Evolutionary conservation across 352 stramenopile genomes (phyloP), one percentile per base, ranked within the genome.

Genomic region (Globisporangium paddicum): DNA sequence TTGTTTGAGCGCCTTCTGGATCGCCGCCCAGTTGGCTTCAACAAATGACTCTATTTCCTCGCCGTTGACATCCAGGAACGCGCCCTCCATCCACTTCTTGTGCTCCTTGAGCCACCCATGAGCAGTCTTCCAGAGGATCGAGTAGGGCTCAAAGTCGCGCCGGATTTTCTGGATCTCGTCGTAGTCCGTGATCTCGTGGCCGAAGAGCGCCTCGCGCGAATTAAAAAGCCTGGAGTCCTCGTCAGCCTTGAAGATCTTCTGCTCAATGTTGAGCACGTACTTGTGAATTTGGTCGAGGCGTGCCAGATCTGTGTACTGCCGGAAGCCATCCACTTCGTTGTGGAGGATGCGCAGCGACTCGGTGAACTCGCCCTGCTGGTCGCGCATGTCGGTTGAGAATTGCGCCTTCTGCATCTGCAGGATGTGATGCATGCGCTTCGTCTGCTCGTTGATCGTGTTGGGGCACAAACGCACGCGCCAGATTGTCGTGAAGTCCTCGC

Each of bases 141-240:
- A 94, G 63, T 97, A 98, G 7, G 95, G 92, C 52, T 98, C 93
- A 65, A 98, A 98, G 34, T 92, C 76, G 28, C 96, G 93, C 0
- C 79, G 72, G 46, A 98, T 91, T 45, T 95, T 90, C 41, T 86
- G 73, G 21, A 98, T 84, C 55, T 95, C 74, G 42, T 91, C 78
- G 55, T 98, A 98, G 58, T 97, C 89, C 3, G 93, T 96, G n/a
- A 94, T 65, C 23, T 95, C 80, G 21, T 89, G 75, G 8, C 76
- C 83, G 26, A 98, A 97, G 6, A 98, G 66, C 8, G 68, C 67
- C 64, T 98, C 94, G 16, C 94, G 86, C 3, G 86, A 95, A 60
- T 98, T 98, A 62, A 98, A 98, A 1, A 96, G 63, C 23, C 78
- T 71, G 5, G 93, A 75, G 40, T 97, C 88, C 40, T 98, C 90